Conservation (phyloP, 78 protist genomes). For the Dictyostelium citrinum region DNA sequence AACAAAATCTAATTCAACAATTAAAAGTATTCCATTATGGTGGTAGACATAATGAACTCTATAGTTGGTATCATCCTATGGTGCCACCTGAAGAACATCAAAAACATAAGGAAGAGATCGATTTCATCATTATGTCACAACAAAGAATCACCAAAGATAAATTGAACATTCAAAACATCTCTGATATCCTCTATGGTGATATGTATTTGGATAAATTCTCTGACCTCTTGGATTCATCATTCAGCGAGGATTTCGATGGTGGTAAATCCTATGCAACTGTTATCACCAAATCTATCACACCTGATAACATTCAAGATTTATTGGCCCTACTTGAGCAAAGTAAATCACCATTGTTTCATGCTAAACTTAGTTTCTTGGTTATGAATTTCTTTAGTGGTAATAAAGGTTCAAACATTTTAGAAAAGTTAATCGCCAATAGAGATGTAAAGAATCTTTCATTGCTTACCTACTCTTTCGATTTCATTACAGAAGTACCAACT, state of each 20-base stretch:
- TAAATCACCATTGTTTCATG: slow-evolving; percentile 44
- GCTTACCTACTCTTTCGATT: slow-evolving; percentile 29
- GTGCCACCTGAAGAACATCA: slow-evolving; percentile 33
- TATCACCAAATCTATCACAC: slow-evolving; percentile 27
- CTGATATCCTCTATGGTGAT: slow-evolving; percentile 64
- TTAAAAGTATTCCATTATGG: background rate
- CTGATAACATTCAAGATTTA: slow-evolving; percentile 21
- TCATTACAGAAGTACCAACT: slow-evolving; percentile 8
- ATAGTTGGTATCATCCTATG: slow-evolving; percentile 48
- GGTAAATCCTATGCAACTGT: slow-evolving; percentile 52
- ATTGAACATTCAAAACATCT: slow-evolving; percentile 8
- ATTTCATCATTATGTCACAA: slow-evolving; percentile 48
- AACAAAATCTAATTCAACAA: background rate
- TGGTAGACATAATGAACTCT: slow-evolving; percentile 7
- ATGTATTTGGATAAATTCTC: slow-evolving; percentile 67
- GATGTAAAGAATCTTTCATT: slow-evolving; percentile 46
- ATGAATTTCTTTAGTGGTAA: slow-evolving; percentile 40
- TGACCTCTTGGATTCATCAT: slow-evolving; percentile 30
- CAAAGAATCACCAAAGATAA: slow-evolving; percentile 47
- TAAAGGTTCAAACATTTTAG: slow-evolving; percentile 35
- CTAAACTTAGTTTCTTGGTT: slow-evolving; percentile 19
- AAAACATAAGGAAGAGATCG: slow-evolving; percentile 61
- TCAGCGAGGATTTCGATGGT: slow-evolving; percentile 53
- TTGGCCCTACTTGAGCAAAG: background rate
- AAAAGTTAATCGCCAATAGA: slow-evolving; percentile 9